Evolutionary conservation across 306 rosid species (phyloP).

Genomic region (Medicago arabica): DNA sequence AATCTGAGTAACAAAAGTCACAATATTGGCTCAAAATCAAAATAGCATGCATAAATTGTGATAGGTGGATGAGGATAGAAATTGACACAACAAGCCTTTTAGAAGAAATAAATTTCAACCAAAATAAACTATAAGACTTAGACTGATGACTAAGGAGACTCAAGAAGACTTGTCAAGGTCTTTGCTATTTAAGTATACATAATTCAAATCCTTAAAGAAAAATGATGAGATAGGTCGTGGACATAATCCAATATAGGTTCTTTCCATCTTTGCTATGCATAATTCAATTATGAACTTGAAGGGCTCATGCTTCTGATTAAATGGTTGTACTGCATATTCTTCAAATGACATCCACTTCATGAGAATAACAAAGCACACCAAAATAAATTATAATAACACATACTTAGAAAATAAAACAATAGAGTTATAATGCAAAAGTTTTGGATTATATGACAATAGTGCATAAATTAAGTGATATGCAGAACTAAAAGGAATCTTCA

Average conservation of each 20-base stretch:
- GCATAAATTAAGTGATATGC: too few species aligned
- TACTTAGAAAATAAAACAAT: not conserved
- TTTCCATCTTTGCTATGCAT: slow-evolving; percentile 43
- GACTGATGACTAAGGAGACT: slow-evolving; percentile 16
- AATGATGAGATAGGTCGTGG: slow-evolving; percentile 37
- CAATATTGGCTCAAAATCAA: not conserved
- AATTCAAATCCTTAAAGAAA: slow-evolving; percentile 43
- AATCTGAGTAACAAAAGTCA: not conserved
- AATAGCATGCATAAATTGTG: not conserved
- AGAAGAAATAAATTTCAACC: not conserved
- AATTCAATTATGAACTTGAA: slow-evolving; percentile 45
- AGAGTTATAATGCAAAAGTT: not conserved
- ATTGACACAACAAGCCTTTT: not conserved
- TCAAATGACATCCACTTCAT: slow-evolving; percentile 58
- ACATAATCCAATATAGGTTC: slow-evolving; percentile 47
- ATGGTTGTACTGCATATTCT: slow-evolving; percentile 51
- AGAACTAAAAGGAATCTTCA: too few species aligned
- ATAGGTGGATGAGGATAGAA: not conserved
- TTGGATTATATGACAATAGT: too few species aligned
- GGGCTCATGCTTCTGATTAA: slow-evolving; percentile 52
- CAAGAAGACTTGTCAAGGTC: slow-evolving; percentile 42
- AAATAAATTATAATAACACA: not conserved
- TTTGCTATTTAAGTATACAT: slow-evolving; percentile 43
- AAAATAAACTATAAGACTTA: slow-evolving; percentile 19
- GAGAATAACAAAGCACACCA: slow-evolving; percentile 32